Base-by-base conservation (phyloP, 2,329 filamentous ascomycete species). In the Fusarium continuum region DNA sequence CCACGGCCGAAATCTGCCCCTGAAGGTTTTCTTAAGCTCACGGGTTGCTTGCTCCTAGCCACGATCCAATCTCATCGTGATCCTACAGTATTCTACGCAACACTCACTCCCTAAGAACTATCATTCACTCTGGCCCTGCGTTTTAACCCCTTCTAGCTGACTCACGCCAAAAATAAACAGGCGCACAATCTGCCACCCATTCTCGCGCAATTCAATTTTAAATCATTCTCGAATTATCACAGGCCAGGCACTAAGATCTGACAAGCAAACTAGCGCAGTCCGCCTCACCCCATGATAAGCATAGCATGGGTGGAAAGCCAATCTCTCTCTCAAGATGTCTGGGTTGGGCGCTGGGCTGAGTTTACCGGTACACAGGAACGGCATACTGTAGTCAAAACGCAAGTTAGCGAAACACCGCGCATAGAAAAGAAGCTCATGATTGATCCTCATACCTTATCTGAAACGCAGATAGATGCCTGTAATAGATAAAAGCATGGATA, bases 261-360 rank as follows among this genome's bases (percentile, higher is more conserved):
- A 48, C 49, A 36, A n/a, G 36, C 29, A 22, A 58, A n/a, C 40
- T 48, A 45, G 54, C 23, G 43, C 19, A 20, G 34, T 52, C 8
- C 17, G 41, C 48, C 48, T 55, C 36, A 29, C 22, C 31, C 31
- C 34, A 35, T 34, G 29, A 50, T 51, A 58, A 52, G 39, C 53
- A 29, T 52, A 31, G n/a, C 43, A 25, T 49, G 25, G 20, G 41
- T 48, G 39, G 10, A 8, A 23, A 31, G 17, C 17, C 22, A 20
- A 58, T 49, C 36, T 34, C 54, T 49, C 36, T 34, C 54, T 32
- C 31, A 36, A 36, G 35, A 54, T 39, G 39, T 22, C 25, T 25
- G 35, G 48, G 29, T 50, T 26, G 54, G 38, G 45, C 52, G 57
- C 65, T 63, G 56, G 54, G 57, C 57, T 60, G 48, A 65, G 61